Conservation (phyloP, 768 basidiomycete genomes). For the Ephemerocybe angulata region DNA sequence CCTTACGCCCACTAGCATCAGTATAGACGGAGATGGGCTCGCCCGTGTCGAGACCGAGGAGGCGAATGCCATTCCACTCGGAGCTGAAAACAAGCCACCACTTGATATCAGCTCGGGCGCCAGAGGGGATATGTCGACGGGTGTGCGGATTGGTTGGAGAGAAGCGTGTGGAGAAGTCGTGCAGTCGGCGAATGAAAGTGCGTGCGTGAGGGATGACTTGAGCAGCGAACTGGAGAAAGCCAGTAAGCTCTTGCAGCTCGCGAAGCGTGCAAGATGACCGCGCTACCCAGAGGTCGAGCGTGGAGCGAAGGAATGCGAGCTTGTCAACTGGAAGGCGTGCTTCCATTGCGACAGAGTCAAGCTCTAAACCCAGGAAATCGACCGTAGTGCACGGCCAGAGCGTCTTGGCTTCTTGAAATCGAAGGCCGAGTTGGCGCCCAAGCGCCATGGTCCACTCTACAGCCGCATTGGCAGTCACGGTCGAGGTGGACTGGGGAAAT, state of each 20-base stretch:
- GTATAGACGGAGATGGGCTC: conserved; percentile 21
- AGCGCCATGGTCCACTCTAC: conserved; percentile 29
- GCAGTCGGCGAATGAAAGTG: conserved; percentile 25
- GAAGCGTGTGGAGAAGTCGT: conserved; percentile 27
- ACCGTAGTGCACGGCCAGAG: conserved; percentile 16
- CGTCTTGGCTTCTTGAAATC: conserved; percentile 22
- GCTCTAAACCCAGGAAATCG: conserved; percentile 23
- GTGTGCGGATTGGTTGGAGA: conserved; percentile 11
- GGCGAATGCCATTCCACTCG: conserved; percentile 29
- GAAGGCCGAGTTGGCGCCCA: conserved; percentile 24
- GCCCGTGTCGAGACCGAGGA: conserved; percentile 10
- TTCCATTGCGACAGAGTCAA: conserved; percentile 25
- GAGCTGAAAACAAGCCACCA: conserved; percentile 29
- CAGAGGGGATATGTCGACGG: conserved; percentile 21
- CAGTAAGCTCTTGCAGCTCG: conserved; percentile 29
- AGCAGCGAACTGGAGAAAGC: conserved; percentile 31
- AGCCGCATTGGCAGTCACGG: conserved; percentile 9
- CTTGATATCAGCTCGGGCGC: conserved; percentile 16
- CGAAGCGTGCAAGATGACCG: conserved; percentile 16
- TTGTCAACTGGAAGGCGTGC: conserved; percentile 31
- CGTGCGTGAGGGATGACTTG: conserved; percentile 30
- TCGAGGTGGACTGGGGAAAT: conserved; percentile 14
- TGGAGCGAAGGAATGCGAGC: conserved; percentile 19
- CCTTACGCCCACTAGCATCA: conserved; percentile 31
- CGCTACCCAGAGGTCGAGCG: conserved; percentile 21